A percentile compares a stretch with the other conserved stretches of the same genome.
Conservation (phyloP, 2,329 filamentous ascomycete genomes). For the Dactylellina parvicollis region DNA sequence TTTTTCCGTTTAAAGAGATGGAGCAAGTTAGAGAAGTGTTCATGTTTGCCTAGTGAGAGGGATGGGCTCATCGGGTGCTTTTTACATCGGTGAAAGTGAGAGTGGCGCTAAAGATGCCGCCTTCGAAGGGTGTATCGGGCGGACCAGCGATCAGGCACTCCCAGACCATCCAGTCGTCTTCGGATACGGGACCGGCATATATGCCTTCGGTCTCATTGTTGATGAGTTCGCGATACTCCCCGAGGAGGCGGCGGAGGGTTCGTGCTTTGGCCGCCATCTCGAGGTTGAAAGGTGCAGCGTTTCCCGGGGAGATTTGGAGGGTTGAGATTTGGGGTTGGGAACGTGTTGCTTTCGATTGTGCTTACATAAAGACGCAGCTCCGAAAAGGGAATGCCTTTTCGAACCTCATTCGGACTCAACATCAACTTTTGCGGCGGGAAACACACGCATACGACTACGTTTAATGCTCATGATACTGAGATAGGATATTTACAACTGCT, state of each 20-base stretch:
- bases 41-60: not conserved
- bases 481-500: too few relatives aligned
- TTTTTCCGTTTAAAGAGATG: not conserved
- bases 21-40: not conserved
- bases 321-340: conserved; percentile 1
- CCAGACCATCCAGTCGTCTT: conserved; percentile 96
- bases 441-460: not conserved
- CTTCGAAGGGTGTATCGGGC: conserved; percentile 94
- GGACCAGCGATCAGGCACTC: conserved; percentile 96
- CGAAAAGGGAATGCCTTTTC: too few relatives aligned
- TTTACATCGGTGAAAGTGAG: conserved; percentile 81
- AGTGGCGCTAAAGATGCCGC: conserved; percentile 93
- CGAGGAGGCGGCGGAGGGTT: conserved; percentile 81
- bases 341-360: not conserved
- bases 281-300: conserved; percentile 16
- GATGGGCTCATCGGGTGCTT: not conserved
- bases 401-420: too few relatives aligned
- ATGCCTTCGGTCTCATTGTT: conserved; percentile 98
- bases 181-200: conserved; percentile 88
- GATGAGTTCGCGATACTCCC: conserved; percentile 93
- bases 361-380: not conserved
- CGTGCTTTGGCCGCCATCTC: conserved; percentile 58
- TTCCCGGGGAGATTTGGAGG: not conserved
- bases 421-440: too few relatives aligned
- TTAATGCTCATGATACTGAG: not conserved